These are phyloP conservation scores for Cyberlindnera maclurae DNA, from an alignment of 805 yeast genomes.

Conservation along the genomic window DNA sequence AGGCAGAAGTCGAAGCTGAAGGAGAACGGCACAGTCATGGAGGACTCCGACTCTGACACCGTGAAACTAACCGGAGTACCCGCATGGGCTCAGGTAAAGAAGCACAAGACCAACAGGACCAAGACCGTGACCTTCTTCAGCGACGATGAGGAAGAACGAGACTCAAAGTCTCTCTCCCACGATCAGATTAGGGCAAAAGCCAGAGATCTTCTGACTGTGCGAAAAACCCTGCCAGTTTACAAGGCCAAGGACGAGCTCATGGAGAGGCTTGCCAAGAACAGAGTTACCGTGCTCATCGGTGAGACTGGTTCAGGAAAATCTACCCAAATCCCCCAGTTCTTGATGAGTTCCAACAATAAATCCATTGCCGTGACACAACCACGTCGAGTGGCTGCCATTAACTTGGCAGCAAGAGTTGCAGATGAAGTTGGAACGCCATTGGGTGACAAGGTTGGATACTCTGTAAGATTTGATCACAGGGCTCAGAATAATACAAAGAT, in stretches of 20 bases:
- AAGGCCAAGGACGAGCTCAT: slow-evolving; percentile 60
- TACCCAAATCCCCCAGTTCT: slow-evolving; percentile 90
- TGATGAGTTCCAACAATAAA: slow-evolving; percentile 46
- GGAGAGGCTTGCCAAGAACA: slow-evolving; percentile 43
- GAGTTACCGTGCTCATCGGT: slow-evolving; percentile 80
- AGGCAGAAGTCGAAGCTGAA: no score
- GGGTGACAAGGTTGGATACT: slow-evolving; percentile 85
- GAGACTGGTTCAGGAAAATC: slow-evolving; percentile 99
- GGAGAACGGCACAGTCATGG: no score
- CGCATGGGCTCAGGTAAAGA: slow-evolving; percentile 1
- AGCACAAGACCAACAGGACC: slow-evolving; percentile 8
- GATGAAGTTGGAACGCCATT: slow-evolving; percentile 73
- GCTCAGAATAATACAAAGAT: slow-evolving; percentile 55
- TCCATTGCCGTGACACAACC: slow-evolving; percentile 93
- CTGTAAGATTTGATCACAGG: slow-evolving; percentile 82
- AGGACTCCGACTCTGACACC: neutral
- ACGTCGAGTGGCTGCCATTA: slow-evolving; percentile 94
- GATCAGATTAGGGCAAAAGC: slow-evolving; percentile 30
- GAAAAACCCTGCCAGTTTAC: slow-evolving; percentile 69
- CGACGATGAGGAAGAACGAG: slow-evolving; percentile 30
- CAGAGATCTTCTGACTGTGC: slow-evolving; percentile 38
- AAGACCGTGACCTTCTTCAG: slow-evolving; percentile 31
- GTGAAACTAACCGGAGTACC: neutral
- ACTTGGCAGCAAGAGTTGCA: slow-evolving; percentile 86
- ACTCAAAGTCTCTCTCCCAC: slow-evolving; percentile 11